Percentiles rank a stretch among this genome's conserved stretches.
These are phyloP conservation scores for Cercospora zeina DNA, from an alignment of 2,329 filamentous ascomycete genomes.

Conservation along the genomic window DNA sequence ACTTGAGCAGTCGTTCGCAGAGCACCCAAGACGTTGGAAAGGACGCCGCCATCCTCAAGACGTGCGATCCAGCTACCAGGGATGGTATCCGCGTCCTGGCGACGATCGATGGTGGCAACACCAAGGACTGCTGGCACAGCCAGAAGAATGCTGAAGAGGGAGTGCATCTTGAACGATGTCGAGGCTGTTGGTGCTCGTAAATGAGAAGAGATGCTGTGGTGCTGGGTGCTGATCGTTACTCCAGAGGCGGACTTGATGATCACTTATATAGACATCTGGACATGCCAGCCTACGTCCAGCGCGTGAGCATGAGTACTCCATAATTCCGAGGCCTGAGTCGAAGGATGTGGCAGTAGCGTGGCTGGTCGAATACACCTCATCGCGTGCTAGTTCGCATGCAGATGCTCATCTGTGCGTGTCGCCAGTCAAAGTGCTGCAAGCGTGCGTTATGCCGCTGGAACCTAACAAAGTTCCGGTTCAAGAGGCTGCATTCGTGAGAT, in stretches of 20 bases:
- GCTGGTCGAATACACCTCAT: conserved; percentile 9
- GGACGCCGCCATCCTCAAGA: conserved; percentile 22
- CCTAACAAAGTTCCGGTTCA: conserved; percentile 16
- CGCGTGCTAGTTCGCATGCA: conserved; percentile 17
- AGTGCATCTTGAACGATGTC: conserved; percentile 25
- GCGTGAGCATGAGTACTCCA: background rate
- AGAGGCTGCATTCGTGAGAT: conserved; percentile 12
- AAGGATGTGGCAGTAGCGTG: conserved; percentile 9
- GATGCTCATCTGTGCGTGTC: conserved; percentile 4
- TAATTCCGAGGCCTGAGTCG: conserved; percentile 2
- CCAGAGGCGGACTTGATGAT: conserved; percentile 1
- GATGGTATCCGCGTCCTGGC: conserved; percentile 26
- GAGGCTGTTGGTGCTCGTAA: conserved; percentile 10
- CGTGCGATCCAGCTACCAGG: conserved; percentile 29
- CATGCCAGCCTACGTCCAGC: background rate
- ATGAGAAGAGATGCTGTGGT: conserved; percentile 5
- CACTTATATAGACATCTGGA: conserved; percentile 17
- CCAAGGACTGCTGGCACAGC: conserved; percentile 28
- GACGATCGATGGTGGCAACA: conserved; percentile 25
- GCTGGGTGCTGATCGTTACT: conserved; percentile 11
- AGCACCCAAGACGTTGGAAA: conserved; percentile 20
- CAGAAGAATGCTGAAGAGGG: conserved; percentile 26
- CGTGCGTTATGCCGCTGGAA: conserved; percentile 1
- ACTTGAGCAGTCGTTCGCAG: conserved; percentile 27
- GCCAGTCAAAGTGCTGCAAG: conserved; percentile 15